Conservation (phyloP, 306 rosid genomes). For the Begonia loranthoides region DNA sequence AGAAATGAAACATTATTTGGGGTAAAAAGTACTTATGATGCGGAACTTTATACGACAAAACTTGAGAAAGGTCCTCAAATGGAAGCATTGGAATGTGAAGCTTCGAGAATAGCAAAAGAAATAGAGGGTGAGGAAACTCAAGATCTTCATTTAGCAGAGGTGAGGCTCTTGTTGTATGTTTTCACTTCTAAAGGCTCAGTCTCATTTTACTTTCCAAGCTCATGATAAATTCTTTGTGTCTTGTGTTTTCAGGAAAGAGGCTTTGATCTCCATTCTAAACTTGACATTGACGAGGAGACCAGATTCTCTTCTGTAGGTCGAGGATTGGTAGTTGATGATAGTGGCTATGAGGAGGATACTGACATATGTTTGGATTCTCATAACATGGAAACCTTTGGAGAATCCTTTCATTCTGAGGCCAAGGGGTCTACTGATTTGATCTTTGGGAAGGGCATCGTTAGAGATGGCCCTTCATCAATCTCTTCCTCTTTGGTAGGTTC, state of each 20-base stretch:
- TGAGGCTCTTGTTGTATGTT: constrained; percentile 17
- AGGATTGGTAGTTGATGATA: constrained; percentile 56
- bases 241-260: constrained; percentile 85
- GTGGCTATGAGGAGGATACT: constrained; percentile 56
- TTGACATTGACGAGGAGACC: constrained; percentile 86
- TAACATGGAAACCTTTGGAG: constrained; percentile 70
- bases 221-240: not conserved
- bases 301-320: constrained; percentile 80
- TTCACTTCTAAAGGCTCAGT: not conserved
- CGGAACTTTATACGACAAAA: constrained; percentile 82
- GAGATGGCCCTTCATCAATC: constrained; percentile 31
- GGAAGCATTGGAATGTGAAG: constrained; percentile 68
- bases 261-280: constrained; percentile 21
- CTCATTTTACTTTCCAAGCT: not conserved
- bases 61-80: constrained; percentile 73
- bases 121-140: constrained; percentile 91
- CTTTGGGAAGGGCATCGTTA: constrained; percentile 36
- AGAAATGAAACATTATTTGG: constrained; percentile 76
- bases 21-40: constrained; percentile 80
- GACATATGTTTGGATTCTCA: constrained; percentile 41
- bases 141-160: constrained; percentile 95
- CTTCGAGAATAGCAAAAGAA: constrained; percentile 76
- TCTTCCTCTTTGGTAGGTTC: constrained; percentile 42
- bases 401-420: constrained; percentile 24
- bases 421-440: constrained; percentile 30